Evolutionary conservation across 176 grass and related monocot species (phyloP).

Genomic region (Oryza punctata): DNA sequence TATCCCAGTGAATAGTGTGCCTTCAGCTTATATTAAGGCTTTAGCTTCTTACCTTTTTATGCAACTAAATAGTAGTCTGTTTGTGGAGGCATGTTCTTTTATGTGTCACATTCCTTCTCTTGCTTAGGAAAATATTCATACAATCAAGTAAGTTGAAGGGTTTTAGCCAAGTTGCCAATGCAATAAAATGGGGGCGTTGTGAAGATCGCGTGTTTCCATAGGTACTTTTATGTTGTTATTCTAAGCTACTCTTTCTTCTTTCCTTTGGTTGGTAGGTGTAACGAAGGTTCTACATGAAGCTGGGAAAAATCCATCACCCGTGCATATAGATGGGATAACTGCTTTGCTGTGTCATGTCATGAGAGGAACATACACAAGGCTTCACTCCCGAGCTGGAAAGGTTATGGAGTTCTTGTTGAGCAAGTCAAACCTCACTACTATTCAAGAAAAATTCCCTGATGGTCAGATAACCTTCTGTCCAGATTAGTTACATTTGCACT

Average conservation of each 20-base stretch:
- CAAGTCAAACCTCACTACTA: slow-evolving; percentile 50
- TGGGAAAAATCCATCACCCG: slow-evolving; percentile 61
- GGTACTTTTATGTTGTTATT: slow-evolving; percentile 27
- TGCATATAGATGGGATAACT: slow-evolving; percentile 55
- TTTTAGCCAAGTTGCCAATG: not conserved
- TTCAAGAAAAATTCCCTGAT: slow-evolving; percentile 58
- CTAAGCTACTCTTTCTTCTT: not conserved
- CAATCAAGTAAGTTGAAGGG: not conserved
- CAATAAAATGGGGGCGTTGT: not conserved
- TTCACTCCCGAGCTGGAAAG: slow-evolving; percentile 82
- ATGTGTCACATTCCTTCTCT: not conserved
- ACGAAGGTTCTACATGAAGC: slow-evolving; percentile 59
- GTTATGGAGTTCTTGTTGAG: slow-evolving; percentile 79
- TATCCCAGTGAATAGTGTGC: not conserved
- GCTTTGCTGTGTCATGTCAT: slow-evolving; percentile 83
- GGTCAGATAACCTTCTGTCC: slow-evolving; percentile 54
- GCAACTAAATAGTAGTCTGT: slow-evolving; percentile 10
- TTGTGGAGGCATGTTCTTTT: not conserved
- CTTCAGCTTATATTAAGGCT: not conserved
- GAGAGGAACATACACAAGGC: slow-evolving; percentile 68
- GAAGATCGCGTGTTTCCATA: slow-evolving; percentile 21
- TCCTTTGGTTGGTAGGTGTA: slow-evolving; percentile 57
- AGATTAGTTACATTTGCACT: slow-evolving; percentile 21
- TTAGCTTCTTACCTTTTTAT: not conserved
- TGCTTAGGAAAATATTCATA: not conserved